Percentiles rank a stretch among this genome's conserved stretches.
phyloP scores from a whole-genome alignment of 306 rosid species.

The Pachyrhizus erosus region DNA sequence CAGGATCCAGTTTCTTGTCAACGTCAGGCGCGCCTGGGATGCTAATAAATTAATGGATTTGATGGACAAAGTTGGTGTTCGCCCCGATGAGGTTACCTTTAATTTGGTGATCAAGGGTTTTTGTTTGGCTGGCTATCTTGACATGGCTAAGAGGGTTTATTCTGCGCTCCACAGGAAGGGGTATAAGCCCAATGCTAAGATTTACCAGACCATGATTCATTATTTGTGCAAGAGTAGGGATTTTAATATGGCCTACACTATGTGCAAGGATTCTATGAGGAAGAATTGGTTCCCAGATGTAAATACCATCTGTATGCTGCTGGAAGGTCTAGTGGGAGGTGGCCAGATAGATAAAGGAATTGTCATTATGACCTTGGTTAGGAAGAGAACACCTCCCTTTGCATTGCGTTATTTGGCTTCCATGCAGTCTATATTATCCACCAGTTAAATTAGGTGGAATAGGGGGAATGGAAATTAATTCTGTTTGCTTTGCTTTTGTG shows the following conservation, averaged over 20 bases:
- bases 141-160: slow-evolving; percentile 78
- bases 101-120: slow-evolving; percentile 83
- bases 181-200: slow-evolving; percentile 60
- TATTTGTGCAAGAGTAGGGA: slow-evolving; percentile 70
- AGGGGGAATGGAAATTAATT: slow-evolving; percentile 24
- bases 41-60: slow-evolving; percentile 60
- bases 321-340: slow-evolving; percentile 63
- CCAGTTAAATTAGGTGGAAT: slow-evolving; percentile 44
- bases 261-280: slow-evolving; percentile 65
- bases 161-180: slow-evolving; percentile 57
- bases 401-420: slow-evolving; percentile 48
- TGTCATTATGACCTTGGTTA: slow-evolving; percentile 53
- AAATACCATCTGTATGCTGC: slow-evolving; percentile 61
- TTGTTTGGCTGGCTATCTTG: slow-evolving; percentile 60
- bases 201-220: slow-evolving; percentile 89
- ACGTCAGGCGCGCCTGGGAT: slow-evolving; percentile 69
- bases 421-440: slow-evolving; percentile 45
- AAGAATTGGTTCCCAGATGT: slow-evolving; percentile 74
- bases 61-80: slow-evolving; percentile 62
- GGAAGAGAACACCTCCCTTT: slow-evolving; percentile 64
- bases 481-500: background rate
- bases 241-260: slow-evolving; percentile 59
- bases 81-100: slow-evolving; percentile 70
- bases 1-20: slow-evolving; percentile 66
- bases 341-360: slow-evolving; percentile 56